phyloP scores from a whole-genome alignment of 116 monocot genomes.

The Phalaenopsis hybrid region DNA sequence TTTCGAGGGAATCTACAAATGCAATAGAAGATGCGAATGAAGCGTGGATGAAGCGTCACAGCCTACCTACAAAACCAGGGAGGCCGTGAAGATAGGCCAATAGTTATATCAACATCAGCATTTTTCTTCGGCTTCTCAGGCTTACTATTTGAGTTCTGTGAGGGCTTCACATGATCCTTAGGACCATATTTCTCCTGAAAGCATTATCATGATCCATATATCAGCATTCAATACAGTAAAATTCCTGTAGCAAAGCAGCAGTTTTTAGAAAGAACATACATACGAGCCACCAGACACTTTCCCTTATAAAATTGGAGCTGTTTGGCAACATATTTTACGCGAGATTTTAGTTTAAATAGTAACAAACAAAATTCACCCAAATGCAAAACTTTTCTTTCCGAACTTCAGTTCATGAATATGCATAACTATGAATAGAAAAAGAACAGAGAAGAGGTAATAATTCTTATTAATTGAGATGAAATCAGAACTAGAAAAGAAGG shows the following conservation, averaged over 20 bases:
- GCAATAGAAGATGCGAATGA: too few species aligned
- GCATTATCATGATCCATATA: not conserved
- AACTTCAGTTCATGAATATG: not conserved
- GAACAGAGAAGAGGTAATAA: not conserved
- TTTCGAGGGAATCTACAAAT: too few species aligned
- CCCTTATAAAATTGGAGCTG: too few species aligned
- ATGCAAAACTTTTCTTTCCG: too few species aligned
- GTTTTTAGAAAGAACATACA: not conserved
- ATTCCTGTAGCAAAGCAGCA: not conserved
- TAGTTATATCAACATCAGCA: constrained; percentile 77
- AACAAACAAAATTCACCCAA: too few species aligned
- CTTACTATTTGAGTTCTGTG: constrained; percentile 37
- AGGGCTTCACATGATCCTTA: constrained; percentile 57
- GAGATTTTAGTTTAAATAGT: too few species aligned
- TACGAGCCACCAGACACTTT: not conserved
- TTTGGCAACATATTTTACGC: too few species aligned
- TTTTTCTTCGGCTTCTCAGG: constrained; percentile 61
- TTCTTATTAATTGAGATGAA: not conserved
- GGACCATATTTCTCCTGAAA: constrained; percentile 97
- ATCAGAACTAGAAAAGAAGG: not conserved
- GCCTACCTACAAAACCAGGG: constrained; percentile 91
- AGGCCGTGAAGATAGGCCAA: constrained; percentile 74
- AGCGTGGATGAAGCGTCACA: not conserved
- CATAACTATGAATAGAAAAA: not conserved
- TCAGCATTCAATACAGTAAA: not conserved